Conservation (phyloP, 1,284 basidiomycete genomes). For the Pholiota adiposa region DNA sequence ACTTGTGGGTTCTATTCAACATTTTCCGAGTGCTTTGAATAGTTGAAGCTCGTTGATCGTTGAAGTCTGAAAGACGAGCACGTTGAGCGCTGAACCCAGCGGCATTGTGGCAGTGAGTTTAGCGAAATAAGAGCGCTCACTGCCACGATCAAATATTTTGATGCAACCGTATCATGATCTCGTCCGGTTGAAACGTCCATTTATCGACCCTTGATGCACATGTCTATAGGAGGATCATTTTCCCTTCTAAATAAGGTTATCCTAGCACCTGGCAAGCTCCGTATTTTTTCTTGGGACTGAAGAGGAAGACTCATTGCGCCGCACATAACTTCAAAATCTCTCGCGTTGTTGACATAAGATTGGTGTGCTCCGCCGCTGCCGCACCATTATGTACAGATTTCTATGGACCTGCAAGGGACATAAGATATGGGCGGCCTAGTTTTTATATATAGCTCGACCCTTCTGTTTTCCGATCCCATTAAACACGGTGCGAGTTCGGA, state of each 20-base stretch:
- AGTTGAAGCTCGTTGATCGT: too few species aligned
- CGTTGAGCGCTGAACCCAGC: too few species aligned
- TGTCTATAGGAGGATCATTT: background rate
- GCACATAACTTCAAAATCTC: conserved; percentile 1
- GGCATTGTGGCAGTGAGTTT: too few species aligned
- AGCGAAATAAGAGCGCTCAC: background rate
- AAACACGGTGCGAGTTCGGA: conserved; percentile 1
- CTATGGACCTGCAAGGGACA: background rate
- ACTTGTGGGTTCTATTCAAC: too few species aligned
- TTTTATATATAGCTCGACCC: background rate
- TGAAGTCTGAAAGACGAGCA: too few species aligned
- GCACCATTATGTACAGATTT: background rate
- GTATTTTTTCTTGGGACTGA: background rate
- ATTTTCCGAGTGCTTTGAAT: too few species aligned
- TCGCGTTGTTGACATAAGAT: background rate
- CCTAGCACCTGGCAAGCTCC: background rate
- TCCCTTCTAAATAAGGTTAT: background rate
- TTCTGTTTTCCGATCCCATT: background rate
- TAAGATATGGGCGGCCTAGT: background rate
- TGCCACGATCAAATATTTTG: background rate
- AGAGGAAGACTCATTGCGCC: background rate
- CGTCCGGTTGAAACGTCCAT: background rate
- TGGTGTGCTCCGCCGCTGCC: background rate
- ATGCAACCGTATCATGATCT: background rate
- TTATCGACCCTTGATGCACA: background rate